These are phyloP conservation scores for Mycena rosella DNA, from an alignment of 768 basidiomycete genomes.

Conservation along the genomic window DNA sequence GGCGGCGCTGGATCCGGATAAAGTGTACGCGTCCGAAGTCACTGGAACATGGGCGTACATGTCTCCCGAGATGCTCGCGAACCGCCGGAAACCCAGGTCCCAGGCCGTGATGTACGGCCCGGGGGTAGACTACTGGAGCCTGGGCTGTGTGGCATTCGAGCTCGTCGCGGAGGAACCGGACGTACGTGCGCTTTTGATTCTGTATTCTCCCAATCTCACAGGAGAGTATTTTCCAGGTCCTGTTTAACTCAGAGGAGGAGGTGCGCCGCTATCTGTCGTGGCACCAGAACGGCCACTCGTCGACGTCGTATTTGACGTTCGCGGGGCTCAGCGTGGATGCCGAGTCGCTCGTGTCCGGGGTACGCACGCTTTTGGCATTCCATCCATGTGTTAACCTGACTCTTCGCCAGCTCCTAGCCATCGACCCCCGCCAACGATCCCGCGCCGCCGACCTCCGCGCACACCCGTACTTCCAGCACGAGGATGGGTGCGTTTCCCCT, in stretches of 20 bases:
- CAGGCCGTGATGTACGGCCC: constrained; percentile 44
- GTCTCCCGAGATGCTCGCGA: constrained; percentile 57
- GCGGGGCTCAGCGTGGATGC: constrained; percentile 38
- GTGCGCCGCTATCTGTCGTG: constrained; percentile 37
- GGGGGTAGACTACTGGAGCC: constrained; percentile 56
- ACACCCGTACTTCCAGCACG: constrained; percentile 42
- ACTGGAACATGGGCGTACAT: constrained; percentile 53
- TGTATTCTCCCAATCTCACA: background rate
- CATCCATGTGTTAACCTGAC: background rate
- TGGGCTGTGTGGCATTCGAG: constrained; percentile 57
- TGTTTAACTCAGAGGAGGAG: constrained; percentile 46
- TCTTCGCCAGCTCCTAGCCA: constrained; percentile 37
- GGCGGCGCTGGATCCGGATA: constrained; percentile 29
- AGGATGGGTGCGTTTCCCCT: constrained; percentile 36
- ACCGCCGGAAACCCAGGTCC: constrained; percentile 25
- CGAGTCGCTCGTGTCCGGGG: constrained; percentile 49
- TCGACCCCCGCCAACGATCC: constrained; percentile 38
- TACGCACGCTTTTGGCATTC: constrained; percentile 23
- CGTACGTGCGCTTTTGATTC: constrained; percentile 34
- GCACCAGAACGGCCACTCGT: constrained; percentile 27
- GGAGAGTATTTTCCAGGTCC: constrained; percentile 38
- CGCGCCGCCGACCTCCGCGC: constrained; percentile 35
- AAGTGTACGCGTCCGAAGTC: constrained; percentile 42
- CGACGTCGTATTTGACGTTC: constrained; percentile 41
- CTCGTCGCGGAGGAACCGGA: constrained; percentile 45